Evolutionary conservation across 2,329 filamentous ascomycete species (phyloP).

Genomic region (Juglanconis sp.): DNA sequence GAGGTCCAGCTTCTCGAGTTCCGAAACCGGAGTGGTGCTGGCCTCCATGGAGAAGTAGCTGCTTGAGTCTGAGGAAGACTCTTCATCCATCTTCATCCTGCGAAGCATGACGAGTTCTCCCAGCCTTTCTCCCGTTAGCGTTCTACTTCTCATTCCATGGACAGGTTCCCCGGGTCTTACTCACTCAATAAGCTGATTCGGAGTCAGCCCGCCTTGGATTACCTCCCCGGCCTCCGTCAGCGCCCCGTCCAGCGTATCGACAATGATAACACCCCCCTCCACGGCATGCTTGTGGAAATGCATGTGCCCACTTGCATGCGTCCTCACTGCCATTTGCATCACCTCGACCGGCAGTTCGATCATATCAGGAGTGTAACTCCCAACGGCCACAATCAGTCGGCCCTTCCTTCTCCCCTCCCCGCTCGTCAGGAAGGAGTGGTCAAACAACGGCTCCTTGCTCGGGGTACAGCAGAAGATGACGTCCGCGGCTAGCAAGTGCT

Average conservation of each 20-base stretch:
- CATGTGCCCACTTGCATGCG: constrained; percentile 41
- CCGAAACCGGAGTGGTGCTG: constrained; percentile 30
- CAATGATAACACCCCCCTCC: constrained; percentile 65
- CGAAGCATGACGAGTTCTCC: constrained; percentile 73
- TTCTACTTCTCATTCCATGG: background rate
- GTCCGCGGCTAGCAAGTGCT: constrained; percentile 69
- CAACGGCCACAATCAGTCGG: constrained; percentile 68
- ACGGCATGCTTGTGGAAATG: constrained; percentile 66
- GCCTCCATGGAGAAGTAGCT: constrained; percentile 19
- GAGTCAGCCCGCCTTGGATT: constrained; percentile 69
- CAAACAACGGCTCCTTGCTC: constrained; percentile 70
- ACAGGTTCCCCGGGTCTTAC: constrained; percentile 22
- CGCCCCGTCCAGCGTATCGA: constrained; percentile 75
- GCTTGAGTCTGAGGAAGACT: constrained; percentile 23
- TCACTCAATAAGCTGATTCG: constrained; percentile 76
- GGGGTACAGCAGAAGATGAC: constrained; percentile 90
- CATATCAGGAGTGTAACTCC: constrained; percentile 70
- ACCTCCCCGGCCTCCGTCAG: constrained; percentile 84
- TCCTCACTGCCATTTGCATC: constrained; percentile 57
- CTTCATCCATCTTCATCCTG: constrained; percentile 39
- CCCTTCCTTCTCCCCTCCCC: constrained; percentile 68
- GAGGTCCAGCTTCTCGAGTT: constrained; percentile 33
- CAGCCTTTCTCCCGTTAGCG: constrained; percentile 41
- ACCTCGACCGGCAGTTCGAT: constrained; percentile 78
- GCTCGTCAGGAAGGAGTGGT: constrained; percentile 67